These are phyloP conservation scores for Colletotrichum sojae DNA, from an alignment of 2,329 filamentous ascomycete species.

Conservation along the genomic window DNA sequence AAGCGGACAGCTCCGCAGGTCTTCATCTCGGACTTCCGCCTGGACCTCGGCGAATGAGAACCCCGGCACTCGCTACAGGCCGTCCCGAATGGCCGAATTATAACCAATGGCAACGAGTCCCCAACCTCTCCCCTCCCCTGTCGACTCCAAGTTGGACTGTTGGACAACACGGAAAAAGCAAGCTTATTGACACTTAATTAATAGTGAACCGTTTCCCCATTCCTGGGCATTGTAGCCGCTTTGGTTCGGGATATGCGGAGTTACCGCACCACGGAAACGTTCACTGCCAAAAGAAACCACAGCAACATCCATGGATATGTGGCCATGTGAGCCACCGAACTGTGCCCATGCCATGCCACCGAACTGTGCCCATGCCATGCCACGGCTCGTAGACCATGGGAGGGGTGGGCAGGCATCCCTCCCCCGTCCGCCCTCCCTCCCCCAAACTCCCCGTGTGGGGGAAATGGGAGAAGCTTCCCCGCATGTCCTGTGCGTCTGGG, in stretches of 20 bases:
- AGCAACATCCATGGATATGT: slow-evolving; percentile 21
- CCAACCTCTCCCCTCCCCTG: neutral
- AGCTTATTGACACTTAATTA: neutral
- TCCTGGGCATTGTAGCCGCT: slow-evolving; percentile 4
- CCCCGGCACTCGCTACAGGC: slow-evolving; percentile 16
- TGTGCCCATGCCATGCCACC: slow-evolving; percentile 14
- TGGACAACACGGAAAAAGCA: slow-evolving; percentile 5
- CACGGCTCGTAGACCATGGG: neutral
- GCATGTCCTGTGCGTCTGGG: slow-evolving; percentile 20
- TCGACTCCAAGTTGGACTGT: too few species aligned
- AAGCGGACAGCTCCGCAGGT: neutral
- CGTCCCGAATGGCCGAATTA: slow-evolving; percentile 29
- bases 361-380: slow-evolving; percentile 16
- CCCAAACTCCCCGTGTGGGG: neutral
- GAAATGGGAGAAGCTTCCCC: slow-evolving; percentile 22
- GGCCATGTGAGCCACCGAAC: slow-evolving; percentile 20
- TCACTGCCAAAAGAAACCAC: neutral
- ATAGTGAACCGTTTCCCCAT: slow-evolving; percentile 16
- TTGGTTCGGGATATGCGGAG: slow-evolving; percentile 16
- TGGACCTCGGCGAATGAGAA: slow-evolving; percentile 22
- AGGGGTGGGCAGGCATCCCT: neutral
- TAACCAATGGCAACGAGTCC: neutral
- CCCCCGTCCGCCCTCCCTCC: too few species aligned
- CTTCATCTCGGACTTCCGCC: slow-evolving; percentile 10
- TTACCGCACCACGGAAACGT: slow-evolving; percentile 5